Evolutionary conservation across 352 stramenopile genomes (phyloP).

Genomic region (Nothophytophthora sp.): DNA sequence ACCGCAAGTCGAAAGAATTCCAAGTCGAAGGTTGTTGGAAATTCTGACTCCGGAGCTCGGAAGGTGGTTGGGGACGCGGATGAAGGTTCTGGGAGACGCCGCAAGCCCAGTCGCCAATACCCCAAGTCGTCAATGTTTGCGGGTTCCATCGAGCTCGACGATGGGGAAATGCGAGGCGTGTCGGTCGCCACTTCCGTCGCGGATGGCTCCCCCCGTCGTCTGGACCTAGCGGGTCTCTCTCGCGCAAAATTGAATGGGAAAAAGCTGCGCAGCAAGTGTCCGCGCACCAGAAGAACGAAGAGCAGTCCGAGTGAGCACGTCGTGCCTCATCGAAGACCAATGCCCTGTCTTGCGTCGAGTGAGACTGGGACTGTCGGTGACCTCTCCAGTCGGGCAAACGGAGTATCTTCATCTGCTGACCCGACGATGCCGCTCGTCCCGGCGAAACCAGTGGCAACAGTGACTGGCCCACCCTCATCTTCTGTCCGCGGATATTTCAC

Average conservation of each 20-base stretch:
- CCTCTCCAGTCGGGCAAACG: no score
- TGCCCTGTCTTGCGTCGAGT: constrained; percentile 10
- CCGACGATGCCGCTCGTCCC: constrained; percentile 24
- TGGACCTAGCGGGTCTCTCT: constrained; percentile 14
- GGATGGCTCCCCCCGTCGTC: constrained; percentile 5
- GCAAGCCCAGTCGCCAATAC: constrained; percentile 18
- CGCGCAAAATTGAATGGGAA: constrained; percentile 35
- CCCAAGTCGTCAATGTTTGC: constrained; percentile 21
- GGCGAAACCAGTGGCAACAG: constrained; percentile 6
- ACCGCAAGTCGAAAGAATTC: constrained; percentile 15
- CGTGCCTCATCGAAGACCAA: constrained; percentile 18
- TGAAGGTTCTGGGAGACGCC: constrained; percentile 13
- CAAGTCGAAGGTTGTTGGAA: constrained; percentile 9
- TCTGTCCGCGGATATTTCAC: constrained; percentile 21
- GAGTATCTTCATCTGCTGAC: constrained; percentile 8
- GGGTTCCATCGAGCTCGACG: no score
- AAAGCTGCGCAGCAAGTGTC: constrained; percentile 36
- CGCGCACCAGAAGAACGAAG: constrained; percentile 20
- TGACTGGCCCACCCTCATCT: constrained; percentile 16
- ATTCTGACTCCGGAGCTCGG: constrained; percentile 11
- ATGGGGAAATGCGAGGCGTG: constrained; percentile 5
- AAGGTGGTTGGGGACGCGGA: constrained; percentile 15
- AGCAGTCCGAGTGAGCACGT: constrained; percentile 22
- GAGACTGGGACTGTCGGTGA: constrained; percentile 1
- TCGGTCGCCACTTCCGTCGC: constrained; percentile 10